Percentiles rank a stretch among this genome's conserved stretches.
Conservation (phyloP, 1,284 basidiomycete species). For the Exobasidium cylindrosporum region DNA sequence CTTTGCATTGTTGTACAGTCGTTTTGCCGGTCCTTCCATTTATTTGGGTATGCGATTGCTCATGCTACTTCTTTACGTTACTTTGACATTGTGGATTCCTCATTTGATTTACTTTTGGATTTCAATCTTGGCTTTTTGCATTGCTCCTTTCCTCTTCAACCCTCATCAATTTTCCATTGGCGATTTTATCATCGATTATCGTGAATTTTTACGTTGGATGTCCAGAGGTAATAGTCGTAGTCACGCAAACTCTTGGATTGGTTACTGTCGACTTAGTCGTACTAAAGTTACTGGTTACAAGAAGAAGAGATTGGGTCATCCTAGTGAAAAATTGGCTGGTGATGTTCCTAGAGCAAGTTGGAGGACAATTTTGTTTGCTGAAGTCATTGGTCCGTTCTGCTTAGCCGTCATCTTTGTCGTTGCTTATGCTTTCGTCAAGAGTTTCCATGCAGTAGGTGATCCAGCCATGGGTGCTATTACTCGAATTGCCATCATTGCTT, state of each 20-base stretch:
- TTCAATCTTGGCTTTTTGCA: constrained; percentile 51
- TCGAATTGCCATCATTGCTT: constrained; percentile 84
- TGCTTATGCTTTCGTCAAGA: constrained; percentile 55
- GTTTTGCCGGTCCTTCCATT: constrained; percentile 54
- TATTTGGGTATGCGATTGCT: constrained; percentile 53
- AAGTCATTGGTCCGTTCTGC: constrained; percentile 49
- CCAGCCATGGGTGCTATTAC: constrained; percentile 68
- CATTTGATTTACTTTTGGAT: constrained; percentile 56
- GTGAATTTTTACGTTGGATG: constrained; percentile 56
- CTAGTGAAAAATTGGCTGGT: constrained; percentile 53
- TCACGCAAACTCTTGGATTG: constrained; percentile 56
- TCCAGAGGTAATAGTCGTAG: constrained; percentile 53
- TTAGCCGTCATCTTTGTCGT: constrained; percentile 52
- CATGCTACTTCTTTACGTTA: constrained; percentile 52
- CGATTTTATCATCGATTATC: constrained; percentile 56
- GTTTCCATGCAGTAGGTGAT: constrained; percentile 44
- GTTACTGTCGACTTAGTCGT: constrained; percentile 55
- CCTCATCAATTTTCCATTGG: constrained; percentile 54
- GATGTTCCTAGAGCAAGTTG: constrained; percentile 53
- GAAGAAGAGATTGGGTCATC: constrained; percentile 56
- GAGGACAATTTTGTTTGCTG: constrained; percentile 52
- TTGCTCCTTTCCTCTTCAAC: constrained; percentile 56
- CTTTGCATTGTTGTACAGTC: constrained; percentile 53
- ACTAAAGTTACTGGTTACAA: constrained; percentile 56
- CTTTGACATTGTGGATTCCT: constrained; percentile 54